Conservation (phyloP, 352 stramenopile species). For the Pythium brassicae region DNA sequence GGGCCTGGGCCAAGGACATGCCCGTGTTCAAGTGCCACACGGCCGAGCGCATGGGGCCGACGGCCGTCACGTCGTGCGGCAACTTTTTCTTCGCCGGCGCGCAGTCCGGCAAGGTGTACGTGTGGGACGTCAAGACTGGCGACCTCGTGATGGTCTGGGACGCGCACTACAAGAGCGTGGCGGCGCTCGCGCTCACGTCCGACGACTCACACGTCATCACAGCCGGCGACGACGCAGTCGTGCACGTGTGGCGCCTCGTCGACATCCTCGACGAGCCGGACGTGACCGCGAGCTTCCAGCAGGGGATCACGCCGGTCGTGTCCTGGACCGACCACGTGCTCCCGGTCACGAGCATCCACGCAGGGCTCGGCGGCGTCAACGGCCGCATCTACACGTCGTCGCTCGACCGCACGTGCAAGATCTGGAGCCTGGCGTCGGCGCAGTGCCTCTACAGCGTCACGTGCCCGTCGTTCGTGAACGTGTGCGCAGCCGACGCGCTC, state of each 20-base stretch:
- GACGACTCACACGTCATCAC: slow-evolving; percentile 81
- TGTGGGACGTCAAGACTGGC: slow-evolving; percentile 82
- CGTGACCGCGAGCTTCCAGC: slow-evolving; percentile 48
- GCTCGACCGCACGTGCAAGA: slow-evolving; percentile 74
- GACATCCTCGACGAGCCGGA: slow-evolving; percentile 65
- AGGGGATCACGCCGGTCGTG: slow-evolving; percentile 45
- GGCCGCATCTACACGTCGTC: slow-evolving; percentile 72
- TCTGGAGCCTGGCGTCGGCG: slow-evolving; percentile 52
- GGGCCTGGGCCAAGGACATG: slow-evolving; percentile 64
- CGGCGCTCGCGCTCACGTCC: slow-evolving; percentile 52
- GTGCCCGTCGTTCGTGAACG: slow-evolving; percentile 67
- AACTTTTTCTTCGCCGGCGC: slow-evolving; percentile 74
- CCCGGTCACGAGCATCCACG: slow-evolving; percentile 65
- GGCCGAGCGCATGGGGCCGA: slow-evolving; percentile 68
- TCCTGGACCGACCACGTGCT: slow-evolving; percentile 81
- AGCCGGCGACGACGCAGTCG: slow-evolving; percentile 74
- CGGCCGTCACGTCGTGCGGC: slow-evolving; percentile 49
- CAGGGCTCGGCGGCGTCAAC: slow-evolving; percentile 60
- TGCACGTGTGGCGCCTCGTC: slow-evolving; percentile 74
- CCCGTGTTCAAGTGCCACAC: slow-evolving; percentile 70
- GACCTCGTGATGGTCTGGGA: slow-evolving; percentile 79
- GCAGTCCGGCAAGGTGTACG: slow-evolving; percentile 79
- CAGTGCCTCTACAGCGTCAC: slow-evolving; percentile 66
- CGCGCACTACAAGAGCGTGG: slow-evolving; percentile 84
- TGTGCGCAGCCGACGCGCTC: slow-evolving; percentile 49